phyloP scores from a whole-genome alignment of 2,329 filamentous ascomycete genomes.

The Microthyrium microscopicum region DNA sequence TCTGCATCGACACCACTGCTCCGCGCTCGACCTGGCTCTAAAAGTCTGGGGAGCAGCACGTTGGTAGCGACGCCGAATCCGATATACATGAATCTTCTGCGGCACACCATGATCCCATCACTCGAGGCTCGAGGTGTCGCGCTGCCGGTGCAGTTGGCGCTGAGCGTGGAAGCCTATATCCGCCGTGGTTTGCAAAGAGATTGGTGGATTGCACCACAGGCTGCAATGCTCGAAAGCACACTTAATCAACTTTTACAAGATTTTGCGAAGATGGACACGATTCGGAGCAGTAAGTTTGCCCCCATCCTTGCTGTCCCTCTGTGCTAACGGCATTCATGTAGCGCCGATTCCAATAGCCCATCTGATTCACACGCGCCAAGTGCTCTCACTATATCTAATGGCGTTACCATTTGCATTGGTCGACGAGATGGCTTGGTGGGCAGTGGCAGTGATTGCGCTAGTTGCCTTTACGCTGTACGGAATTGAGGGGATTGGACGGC shows the following conservation, averaged over 20 bases:
- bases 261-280: slow-evolving; percentile 49
- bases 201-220: slow-evolving; percentile 44
- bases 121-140: slow-evolving; percentile 43
- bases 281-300: too few species aligned
- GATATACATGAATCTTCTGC: slow-evolving; percentile 19
- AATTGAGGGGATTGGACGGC: slow-evolving; percentile 45
- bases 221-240: slow-evolving; percentile 40
- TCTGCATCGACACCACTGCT: slow-evolving; percentile 9
- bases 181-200: slow-evolving; percentile 36
- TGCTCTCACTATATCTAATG: slow-evolving; percentile 42
- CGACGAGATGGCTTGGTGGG: slow-evolving; percentile 46
- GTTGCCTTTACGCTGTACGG: slow-evolving; percentile 49
- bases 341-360: slow-evolving; percentile 48
- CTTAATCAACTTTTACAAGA: slow-evolving; percentile 39
- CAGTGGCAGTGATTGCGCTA: slow-evolving; percentile 39
- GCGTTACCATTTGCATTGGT: slow-evolving; percentile 48
- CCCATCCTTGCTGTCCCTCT: too few species aligned
- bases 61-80: slow-evolving; percentile 13
- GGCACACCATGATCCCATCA: slow-evolving; percentile 13
- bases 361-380: slow-evolving; percentile 48
- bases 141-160: slow-evolving; percentile 42
- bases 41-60: slow-evolving; percentile 2
- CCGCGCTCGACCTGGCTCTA: slow-evolving; percentile 11
- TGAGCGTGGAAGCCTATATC: slow-evolving; percentile 44
- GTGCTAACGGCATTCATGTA: too few species aligned